Percentiles rank a stretch among this genome's conserved stretches.
Conservation (phyloP, 2,329 filamentous ascomycete genomes). For the Claviceps pazoutovae region DNA sequence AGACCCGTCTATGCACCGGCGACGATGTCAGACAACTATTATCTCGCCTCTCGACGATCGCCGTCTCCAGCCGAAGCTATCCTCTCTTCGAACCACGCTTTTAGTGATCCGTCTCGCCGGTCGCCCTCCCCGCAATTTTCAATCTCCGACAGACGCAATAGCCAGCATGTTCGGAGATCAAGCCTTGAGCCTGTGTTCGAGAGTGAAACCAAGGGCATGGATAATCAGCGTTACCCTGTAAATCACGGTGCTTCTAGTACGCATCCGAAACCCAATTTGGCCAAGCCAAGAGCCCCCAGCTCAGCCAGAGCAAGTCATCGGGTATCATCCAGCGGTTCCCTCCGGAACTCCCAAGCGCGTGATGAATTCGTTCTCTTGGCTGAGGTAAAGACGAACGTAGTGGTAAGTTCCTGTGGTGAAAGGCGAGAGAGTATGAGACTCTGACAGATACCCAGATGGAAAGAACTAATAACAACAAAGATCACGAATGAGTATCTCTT, state of each 20-base stretch:
- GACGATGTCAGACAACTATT: slow-evolving; percentile 1
- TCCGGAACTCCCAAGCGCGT: neutral
- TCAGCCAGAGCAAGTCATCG: neutral
- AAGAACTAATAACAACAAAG: slow-evolving; percentile 22
- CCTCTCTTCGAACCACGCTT: neutral
- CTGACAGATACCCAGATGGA: neutral
- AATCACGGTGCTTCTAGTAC: neutral
- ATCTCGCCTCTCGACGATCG: neutral
- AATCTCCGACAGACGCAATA: slow-evolving; percentile 1
- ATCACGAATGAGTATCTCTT: slow-evolving; percentile 64
- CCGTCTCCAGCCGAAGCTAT: slow-evolving; percentile 1
- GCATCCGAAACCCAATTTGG: slow-evolving; percentile 3
- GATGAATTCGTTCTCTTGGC: slow-evolving; percentile 2
- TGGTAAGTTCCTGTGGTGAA: slow-evolving; percentile 9
- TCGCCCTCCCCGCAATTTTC: slow-evolving; percentile 3
- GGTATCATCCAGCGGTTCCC: neutral
- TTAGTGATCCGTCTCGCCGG: slow-evolving; percentile 1
- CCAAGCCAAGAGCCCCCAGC: slow-evolving; percentile 3
- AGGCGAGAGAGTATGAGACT: neutral
- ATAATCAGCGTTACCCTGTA: neutral
- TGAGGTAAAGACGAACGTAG: slow-evolving; percentile 20
- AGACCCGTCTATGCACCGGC: neutral
- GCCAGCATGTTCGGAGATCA: slow-evolving; percentile 1
- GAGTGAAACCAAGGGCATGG: neutral
- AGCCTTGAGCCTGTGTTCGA: slow-evolving; percentile 5